Conservation (phyloP, 805 yeast genomes). For the Candida broadrunensis region DNA sequence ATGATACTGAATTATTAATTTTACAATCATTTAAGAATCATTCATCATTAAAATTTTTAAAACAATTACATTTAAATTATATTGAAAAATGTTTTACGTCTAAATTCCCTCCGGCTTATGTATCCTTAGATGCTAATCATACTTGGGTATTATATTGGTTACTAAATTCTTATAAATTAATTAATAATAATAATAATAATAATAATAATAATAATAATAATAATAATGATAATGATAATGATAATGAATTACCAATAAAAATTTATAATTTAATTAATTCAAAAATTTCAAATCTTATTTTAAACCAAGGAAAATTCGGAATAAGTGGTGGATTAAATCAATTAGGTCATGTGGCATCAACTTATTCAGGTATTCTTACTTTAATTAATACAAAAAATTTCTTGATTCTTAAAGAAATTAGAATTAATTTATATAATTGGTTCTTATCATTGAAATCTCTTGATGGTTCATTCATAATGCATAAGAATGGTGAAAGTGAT, state of each 20-base stretch:
- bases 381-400: slow-evolving; percentile 51
- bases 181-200: slow-evolving; percentile 8
- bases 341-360: slow-evolving; percentile 77
- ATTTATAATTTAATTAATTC: slow-evolving; percentile 17
- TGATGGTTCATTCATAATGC: slow-evolving; percentile 80
- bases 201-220: not conserved
- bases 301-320: slow-evolving; percentile 46
- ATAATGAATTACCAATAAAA: slow-evolving; percentile 39
- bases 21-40: slow-evolving; percentile 7
- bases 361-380: slow-evolving; percentile 73
- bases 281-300: slow-evolving; percentile 23
- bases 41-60: slow-evolving; percentile 10
- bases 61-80: slow-evolving; percentile 42
- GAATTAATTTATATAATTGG: slow-evolving; percentile 57
- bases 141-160: slow-evolving; percentile 92
- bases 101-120: slow-evolving; percentile 50
- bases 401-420: slow-evolving; percentile 22
- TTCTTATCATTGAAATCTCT: slow-evolving; percentile 55
- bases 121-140: slow-evolving; percentile 78
- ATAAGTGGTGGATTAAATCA: slow-evolving; percentile 87
- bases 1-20: slow-evolving; percentile 25
- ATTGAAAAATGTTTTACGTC: slow-evolving; percentile 35
- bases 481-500: slow-evolving; percentile 77
- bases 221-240: not conserved
- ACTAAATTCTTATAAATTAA: slow-evolving; percentile 40